phyloP scores from a whole-genome alignment of 345 rosid genomes.

The Combretum micranthum region DNA sequence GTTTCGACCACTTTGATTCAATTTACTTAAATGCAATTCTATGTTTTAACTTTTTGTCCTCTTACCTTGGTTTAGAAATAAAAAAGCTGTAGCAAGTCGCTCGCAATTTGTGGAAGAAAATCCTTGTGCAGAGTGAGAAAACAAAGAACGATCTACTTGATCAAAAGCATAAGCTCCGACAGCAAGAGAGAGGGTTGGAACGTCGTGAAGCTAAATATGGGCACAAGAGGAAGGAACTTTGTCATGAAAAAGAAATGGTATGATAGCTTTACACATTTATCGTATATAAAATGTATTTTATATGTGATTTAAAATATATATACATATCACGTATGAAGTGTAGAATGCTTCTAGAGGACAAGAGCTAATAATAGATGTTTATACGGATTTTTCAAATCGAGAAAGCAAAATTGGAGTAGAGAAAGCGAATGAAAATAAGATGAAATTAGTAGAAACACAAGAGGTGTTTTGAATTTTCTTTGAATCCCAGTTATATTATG shows the following conservation, averaged over 20 bases:
- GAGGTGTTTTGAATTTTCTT: conserved; percentile 29
- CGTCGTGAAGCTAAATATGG: conserved; percentile 40
- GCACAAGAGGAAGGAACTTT: conserved; percentile 31
- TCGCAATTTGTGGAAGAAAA: conserved; percentile 28
- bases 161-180: conserved; percentile 27
- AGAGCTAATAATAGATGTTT: background rate
- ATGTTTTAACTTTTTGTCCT: conserved; percentile 1
- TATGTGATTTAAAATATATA: background rate
- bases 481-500: background rate
- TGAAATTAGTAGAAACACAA: conserved; percentile 56
- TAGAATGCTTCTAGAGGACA: background rate
- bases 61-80: conserved; percentile 15
- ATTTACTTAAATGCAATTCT: background rate
- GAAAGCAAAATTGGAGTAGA: conserved; percentile 66
- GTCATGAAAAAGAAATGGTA: conserved; percentile 45
- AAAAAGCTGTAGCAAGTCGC: conserved; percentile 27
- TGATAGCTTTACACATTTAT: background rate
- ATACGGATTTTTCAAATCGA: conserved; percentile 30
- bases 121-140: conserved; percentile 37
- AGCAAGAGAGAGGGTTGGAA: conserved; percentile 37
- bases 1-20: background rate
- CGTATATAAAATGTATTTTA: too few relatives aligned
- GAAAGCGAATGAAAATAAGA: conserved; percentile 46
- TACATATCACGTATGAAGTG: background rate
- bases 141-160: conserved; percentile 21